A percentile compares a stretch with the other conserved stretches of the same genome.
Evolutionary conservation across 2,329 filamentous ascomycete species (phyloP).

Genomic region (Trichoderma arundinaceum): DNA sequence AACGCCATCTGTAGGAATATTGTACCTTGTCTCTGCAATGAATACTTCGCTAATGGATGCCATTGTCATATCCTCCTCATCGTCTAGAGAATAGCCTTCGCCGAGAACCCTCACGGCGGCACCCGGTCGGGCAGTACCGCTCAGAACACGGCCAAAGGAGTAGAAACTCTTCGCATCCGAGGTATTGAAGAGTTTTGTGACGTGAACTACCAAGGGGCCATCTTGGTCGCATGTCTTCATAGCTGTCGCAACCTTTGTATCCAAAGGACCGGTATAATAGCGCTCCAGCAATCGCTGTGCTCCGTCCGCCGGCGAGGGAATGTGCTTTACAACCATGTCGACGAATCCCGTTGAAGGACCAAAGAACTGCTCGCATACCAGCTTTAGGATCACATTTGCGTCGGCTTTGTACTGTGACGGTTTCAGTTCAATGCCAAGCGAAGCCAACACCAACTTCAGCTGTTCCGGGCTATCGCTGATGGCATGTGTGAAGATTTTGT

Average conservation of each 20-base stretch:
- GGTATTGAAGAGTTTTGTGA: slow-evolving; percentile 92
- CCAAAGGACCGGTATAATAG: slow-evolving; percentile 90
- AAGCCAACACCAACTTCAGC: slow-evolving; percentile 76
- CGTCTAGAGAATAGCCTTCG: slow-evolving; percentile 93
- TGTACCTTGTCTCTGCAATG: slow-evolving; percentile 92
- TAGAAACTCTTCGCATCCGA: slow-evolving; percentile 89
- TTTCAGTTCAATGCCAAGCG: slow-evolving; percentile 84
- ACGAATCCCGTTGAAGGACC: slow-evolving; percentile 88
- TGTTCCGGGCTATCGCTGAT: slow-evolving; percentile 89
- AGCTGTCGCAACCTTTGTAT: slow-evolving; percentile 77
- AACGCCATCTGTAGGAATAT: slow-evolving; percentile 86
- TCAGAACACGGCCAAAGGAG: slow-evolving; percentile 89
- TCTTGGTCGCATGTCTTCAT: slow-evolving; percentile 87
- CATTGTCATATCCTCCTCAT: slow-evolving; percentile 95
- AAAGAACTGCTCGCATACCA: slow-evolving; percentile 96
- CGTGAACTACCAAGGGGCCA: slow-evolving; percentile 86
- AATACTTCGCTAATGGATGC: slow-evolving; percentile 85
- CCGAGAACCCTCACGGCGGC: slow-evolving; percentile 88
- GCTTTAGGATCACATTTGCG: slow-evolving; percentile 83
- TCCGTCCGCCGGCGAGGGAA: slow-evolving; percentile 84
- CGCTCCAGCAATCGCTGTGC: slow-evolving; percentile 77
- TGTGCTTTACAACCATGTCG: slow-evolving; percentile 89
- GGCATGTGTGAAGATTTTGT: slow-evolving; percentile 95
- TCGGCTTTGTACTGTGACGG: slow-evolving; percentile 91
- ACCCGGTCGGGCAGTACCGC: slow-evolving; percentile 83